Evolutionary conservation across 345 rosid species (phyloP), one percentile per base, ranked within the genome.

Genomic region (Salix arbutifolia): DNA sequence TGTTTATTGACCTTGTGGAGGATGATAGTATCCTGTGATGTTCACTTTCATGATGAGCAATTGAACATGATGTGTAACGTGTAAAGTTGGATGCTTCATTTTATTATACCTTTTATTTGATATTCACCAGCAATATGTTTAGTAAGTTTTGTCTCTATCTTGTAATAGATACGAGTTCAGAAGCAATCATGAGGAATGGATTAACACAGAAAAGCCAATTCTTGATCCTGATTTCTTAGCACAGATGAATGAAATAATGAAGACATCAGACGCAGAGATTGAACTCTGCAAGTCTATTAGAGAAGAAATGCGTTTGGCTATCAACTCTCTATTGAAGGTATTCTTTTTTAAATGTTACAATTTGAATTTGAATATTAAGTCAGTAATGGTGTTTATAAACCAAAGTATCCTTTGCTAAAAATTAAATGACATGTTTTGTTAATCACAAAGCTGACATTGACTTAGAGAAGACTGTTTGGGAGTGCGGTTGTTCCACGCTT

Each of bases 291-390:
- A 83, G 75, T 83, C 87, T 48, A 83, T 96, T 61, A 88, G 90
- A 84, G 87, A 80, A 72, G 94, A 96, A 84, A 88, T 86, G 88
- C 92, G 99, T 38, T 78, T 78, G 35, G 98, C 97, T 30, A 73
- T 96, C 76, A 81, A 79, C 71, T 85, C 88, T 50, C 94, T 96
- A 87, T 85, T 96, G 80, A 90, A 96, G 97, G 99, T 92, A 84
- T 78, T n/a, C 6, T 33, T 50, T 21, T 9, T 4, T 9, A n/a
- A 58, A 23, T 58, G 64, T 0, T 3, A 11, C 4, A 1, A 26
- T 23, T 58, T 58, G 64, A 58, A 58, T 58, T 56, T 56, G 11
- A n/a, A n/a, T 56, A n/a, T 58, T 5, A 58, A 23, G 64, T 58
- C 14, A 58, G 5, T 16, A 58, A 58, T 58, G 4, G 64, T 23